Evolutionary conservation across 1,284 basidiomycete genomes (phyloP).

Genomic region (Taiwanofungus camphoratus): DNA sequence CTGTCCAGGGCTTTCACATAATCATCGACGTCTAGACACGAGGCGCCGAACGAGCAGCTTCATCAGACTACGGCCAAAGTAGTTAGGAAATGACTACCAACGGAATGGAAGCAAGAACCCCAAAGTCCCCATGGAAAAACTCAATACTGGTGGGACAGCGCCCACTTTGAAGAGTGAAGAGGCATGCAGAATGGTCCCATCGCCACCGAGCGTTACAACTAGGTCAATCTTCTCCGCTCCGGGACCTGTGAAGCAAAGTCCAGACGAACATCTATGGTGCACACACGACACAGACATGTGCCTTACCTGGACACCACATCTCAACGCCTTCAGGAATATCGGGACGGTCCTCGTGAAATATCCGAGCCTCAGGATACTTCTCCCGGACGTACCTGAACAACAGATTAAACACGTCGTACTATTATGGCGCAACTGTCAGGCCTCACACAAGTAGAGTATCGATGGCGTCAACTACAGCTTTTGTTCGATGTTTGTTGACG

Average conservation of each 20-base stretch:
- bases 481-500: conserved; percentile 73
- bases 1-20: conserved; percentile 76
- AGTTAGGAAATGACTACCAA: conserved; percentile 44
- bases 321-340: conserved; percentile 63
- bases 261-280: background rate
- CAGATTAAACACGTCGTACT: too few species aligned
- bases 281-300: background rate
- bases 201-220: conserved; percentile 89
- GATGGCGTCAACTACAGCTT: conserved; percentile 68
- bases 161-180: conserved; percentile 87
- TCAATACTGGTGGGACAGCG: conserved; percentile 90
- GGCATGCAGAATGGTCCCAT: conserved; percentile 93
- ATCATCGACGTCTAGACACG: conserved; percentile 66
- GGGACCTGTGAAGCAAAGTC: conserved; percentile 32
- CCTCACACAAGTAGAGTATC: conserved; percentile 62
- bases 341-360: conserved; percentile 69
- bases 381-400: conserved; percentile 53
- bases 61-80: background rate
- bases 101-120: conserved; percentile 94
- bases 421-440: background rate
- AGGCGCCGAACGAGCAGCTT: background rate
- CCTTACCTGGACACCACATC: conserved; percentile 55
- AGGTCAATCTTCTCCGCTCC: conserved; percentile 68
- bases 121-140: conserved; percentile 94
- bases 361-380: conserved; percentile 64